Evolutionary conservation across 202 grass and related monocot species (phyloP), one percentile per base, ranked within the genome.

Genomic region (Brachypodium distachyon): DNA sequence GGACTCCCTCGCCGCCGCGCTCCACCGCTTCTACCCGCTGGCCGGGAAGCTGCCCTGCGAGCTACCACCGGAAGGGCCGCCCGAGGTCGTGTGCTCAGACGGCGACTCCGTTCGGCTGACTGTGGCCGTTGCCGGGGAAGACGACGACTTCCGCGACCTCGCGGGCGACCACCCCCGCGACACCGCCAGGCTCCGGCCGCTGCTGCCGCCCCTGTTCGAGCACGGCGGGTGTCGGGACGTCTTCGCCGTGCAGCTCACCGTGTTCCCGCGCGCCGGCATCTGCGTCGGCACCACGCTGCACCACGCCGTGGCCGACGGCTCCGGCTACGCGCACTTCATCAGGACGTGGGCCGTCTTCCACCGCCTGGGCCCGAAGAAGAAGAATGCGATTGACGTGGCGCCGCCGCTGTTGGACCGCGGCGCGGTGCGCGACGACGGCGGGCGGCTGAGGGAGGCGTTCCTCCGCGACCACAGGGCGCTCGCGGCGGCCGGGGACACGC

Each of bases 271-370:
- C 1, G 86, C 59, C 12, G 80, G 80, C 32, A 18, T 92, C 0
- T 70, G 74, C 74, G 2, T 88, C 18, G 90, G 90, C 54, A 88
- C 85, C 31, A 73, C 90, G 38, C 61, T 92, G 64, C 85, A 92
- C 51, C 90, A 92, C 69, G 90, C 82, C 36, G 70, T 83, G 16
- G 85, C 85, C 22, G 85, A 92, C 47, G 86, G 85, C 23, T 80
- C 90, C 25, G 88, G 82, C 79, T 88, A 83, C 78, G 56, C 44
- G 40, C 71, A 85, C n/a, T 88, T 92, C 58, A 33, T 88, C 5
- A 83, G 34, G 37, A 78, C 71, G 5, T 92, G 90, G 85, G 64
- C 85, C 0, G 5, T 38, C 23, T 18, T 61, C 9, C 82, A 88
- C 74, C 63, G 57, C 48, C 25, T 31, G 14, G 40, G 53, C 6